A percentile compares a stretch with the other conserved stretches of the same genome.
These are phyloP conservation scores for Lasiosphaeria hispida DNA, from an alignment of 495 filamentous ascomycete species.

Conservation along the genomic window DNA sequence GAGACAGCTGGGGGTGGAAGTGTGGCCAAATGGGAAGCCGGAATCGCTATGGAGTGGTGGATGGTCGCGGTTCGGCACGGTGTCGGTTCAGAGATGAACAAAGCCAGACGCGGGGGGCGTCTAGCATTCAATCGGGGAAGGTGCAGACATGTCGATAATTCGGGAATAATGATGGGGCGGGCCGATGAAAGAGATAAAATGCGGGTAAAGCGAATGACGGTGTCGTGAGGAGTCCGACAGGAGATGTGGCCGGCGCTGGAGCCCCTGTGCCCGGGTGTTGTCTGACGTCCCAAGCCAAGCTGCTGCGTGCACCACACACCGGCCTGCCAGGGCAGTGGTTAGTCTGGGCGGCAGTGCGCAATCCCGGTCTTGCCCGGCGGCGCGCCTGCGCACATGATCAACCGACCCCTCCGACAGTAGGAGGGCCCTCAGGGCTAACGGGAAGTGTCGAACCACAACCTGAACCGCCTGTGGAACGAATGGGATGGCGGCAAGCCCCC, in stretches of 20 bases:
- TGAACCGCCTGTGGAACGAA: constrained; percentile 31
- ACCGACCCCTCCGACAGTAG: constrained; percentile 13
- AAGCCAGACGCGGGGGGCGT: constrained; percentile 22
- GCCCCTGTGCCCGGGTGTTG: background rate
- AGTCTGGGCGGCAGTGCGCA: background rate
- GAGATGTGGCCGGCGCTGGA: background rate
- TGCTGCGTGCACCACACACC: background rate
- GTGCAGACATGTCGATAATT: constrained; percentile 15
- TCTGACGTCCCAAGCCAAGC: constrained; percentile 6
- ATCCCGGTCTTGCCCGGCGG: constrained; percentile 6
- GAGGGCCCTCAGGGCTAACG: constrained; percentile 6
- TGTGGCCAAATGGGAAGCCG: background rate
- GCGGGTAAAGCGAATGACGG: constrained; percentile 5
- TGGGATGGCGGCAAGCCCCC: constrained; percentile 38
- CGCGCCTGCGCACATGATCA: constrained; percentile 11
- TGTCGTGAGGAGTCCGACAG: constrained; percentile 4
- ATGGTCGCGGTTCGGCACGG: background rate
- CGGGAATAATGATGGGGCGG: background rate
- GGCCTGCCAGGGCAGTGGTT: constrained; percentile 2
- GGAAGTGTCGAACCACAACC: constrained; percentile 7
- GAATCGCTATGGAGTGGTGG: background rate
- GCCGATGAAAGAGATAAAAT: constrained; percentile 1
- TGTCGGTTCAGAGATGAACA: constrained; percentile 13
- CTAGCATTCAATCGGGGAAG: constrained; percentile 18
- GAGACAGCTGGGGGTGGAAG: background rate